A percentile compares a stretch with the other conserved stretches of the same genome.
Conservation (phyloP, 1,139 yeast species). For the Wickerhamomyces sp. region DNA sequence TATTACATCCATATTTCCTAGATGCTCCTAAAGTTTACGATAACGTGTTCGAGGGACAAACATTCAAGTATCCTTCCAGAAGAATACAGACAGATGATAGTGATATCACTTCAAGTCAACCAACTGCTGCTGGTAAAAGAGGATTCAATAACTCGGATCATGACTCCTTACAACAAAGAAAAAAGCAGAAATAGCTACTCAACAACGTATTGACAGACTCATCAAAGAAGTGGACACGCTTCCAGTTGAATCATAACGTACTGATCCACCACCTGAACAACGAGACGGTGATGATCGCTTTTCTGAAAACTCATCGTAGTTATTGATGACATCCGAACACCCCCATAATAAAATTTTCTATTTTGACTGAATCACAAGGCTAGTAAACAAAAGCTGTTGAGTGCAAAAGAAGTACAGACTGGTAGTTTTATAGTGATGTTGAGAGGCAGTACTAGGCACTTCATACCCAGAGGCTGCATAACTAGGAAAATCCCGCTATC, state of each 20-base stretch:
- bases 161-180: slow-evolving; percentile 17
- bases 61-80: slow-evolving; percentile 62
- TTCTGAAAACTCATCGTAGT: background rate
- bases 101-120: slow-evolving; percentile 40
- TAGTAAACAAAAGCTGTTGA: too few species aligned
- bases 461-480: background rate
- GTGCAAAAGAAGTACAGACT: too few species aligned
- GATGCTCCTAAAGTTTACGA: slow-evolving; percentile 62
- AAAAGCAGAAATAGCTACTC: slow-evolving; percentile 18
- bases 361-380: too few species aligned
- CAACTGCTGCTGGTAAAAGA: slow-evolving; percentile 8
- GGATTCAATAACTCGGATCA: slow-evolving; percentile 11
- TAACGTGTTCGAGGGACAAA: slow-evolving; percentile 65
- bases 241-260: too few species aligned
- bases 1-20: slow-evolving; percentile 71
- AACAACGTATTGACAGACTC: too few species aligned
- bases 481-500: background rate
- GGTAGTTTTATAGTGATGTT: too few species aligned
- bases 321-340: background rate
- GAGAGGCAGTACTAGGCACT: background rate
- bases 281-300: background rate
- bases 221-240: too few species aligned
- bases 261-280: too few species aligned
- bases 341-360: background rate
- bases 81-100: slow-evolving; percentile 75